phyloP scores from a whole-genome alignment of 164 flowering plant species.

The Vitis rupestris region DNA sequence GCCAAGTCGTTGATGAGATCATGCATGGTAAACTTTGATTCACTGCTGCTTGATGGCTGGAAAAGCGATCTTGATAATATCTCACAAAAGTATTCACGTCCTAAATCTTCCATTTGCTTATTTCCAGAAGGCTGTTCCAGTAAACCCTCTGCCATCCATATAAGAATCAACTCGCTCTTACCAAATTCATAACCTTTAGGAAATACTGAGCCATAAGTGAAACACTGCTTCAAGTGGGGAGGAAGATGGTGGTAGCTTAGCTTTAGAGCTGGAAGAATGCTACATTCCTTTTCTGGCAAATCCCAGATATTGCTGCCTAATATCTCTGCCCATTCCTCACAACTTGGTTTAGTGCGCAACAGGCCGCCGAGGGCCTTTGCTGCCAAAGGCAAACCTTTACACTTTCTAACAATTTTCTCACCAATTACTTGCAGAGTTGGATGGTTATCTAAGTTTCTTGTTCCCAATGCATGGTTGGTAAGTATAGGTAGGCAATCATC shows the following conservation, averaged over 20 bases:
- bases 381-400: no score
- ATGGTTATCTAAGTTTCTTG: no score
- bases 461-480: no score
- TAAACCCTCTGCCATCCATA: slow-evolving; percentile 12
- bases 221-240: slow-evolving; percentile 3
- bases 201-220: slow-evolving; percentile 6
- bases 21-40: not conserved
- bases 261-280: not conserved
- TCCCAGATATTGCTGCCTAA: not conserved
- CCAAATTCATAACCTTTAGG: slow-evolving; percentile 5
- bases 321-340: no score
- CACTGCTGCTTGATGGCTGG: not conserved
- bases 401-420: no score
- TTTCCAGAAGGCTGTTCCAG: not conserved
- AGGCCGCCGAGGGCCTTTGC: no score
- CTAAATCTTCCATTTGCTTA: slow-evolving; percentile 2
- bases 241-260: not conserved
- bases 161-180: not conserved
- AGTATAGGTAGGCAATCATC: no score
- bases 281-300: not conserved
- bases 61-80: not conserved
- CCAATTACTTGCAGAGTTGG: no score
- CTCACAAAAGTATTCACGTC: not conserved
- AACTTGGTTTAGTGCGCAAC: no score
- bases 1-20: slow-evolving; percentile 4